Base-by-base conservation (phyloP, 305 asterid species). In the Ruellia speciosa region DNA sequence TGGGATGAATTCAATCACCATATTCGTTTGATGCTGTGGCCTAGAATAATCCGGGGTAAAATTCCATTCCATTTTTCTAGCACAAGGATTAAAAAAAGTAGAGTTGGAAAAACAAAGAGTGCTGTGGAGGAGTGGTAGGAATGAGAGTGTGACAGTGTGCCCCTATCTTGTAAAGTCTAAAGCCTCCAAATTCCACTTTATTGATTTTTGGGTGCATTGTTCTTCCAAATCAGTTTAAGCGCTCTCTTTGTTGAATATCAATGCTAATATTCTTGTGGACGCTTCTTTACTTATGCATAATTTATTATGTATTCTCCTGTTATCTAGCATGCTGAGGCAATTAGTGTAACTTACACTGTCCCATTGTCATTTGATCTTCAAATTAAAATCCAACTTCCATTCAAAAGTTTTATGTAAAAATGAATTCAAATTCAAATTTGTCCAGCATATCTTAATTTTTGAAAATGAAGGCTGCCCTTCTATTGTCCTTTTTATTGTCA, bases 401-500 rank as follows among this genome's bases (percentile, higher is more conserved):
- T 33, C 8, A 10, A 37, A 37, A 10, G 41, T 24, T 28, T 34
- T 59, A 13, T 18, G 33, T 15, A 18, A 17, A 37, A 59, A 50
- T 14, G 11, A 39, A 50, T 50, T 46, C 50, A 12, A 18, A 60
- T 6, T 37, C 20, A 60, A 35, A 19, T 57, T 9, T 33, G 17
- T 11, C 14, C 6, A 7, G 6, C 45, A 43, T 11, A 4, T 43
- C 49, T 60, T 5, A 7, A 49, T 40, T 13, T 28, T 51, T 58
- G 24, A n/a, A 45, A 41, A 12, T 14, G 15, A 43, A 49, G 39
- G 9, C 31, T 24, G 14, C 49, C 48, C 18, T 34, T 14, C 13
- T 54, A 9, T 52, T 54, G 34, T 35, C 43, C 58, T 59, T 54
- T 54, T 31, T 56, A 50, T 11, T 19, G 19, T 48, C 28, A 16